Conservation (phyloP, 2,329 filamentous ascomycete species). For the Stagonosporopsis cucurbitacearum region DNA sequence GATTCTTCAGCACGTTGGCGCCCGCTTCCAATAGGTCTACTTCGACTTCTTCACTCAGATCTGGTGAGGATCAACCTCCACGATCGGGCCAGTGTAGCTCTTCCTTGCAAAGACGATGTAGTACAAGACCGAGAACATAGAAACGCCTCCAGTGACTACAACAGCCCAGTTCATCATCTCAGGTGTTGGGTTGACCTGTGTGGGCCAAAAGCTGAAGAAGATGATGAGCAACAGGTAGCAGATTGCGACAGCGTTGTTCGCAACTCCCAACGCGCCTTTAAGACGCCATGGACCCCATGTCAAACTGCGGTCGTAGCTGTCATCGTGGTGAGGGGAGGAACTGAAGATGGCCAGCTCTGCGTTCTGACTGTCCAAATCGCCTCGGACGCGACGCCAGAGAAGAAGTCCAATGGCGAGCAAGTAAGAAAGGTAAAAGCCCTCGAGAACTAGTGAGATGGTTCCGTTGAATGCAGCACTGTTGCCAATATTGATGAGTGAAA, state of each 20-base stretch:
- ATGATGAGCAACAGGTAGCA: conserved; percentile 43
- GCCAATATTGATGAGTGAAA: conserved; percentile 61
- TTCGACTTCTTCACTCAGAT: conserved; percentile 13
- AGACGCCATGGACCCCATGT: conserved; percentile 46
- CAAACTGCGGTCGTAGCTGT: conserved; percentile 30
- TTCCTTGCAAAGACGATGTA: conserved; percentile 40
- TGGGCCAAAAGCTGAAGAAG: conserved; percentile 48
- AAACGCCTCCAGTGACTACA: conserved; percentile 40
- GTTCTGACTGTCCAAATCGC: conserved; percentile 36
- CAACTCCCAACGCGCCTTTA: conserved; percentile 36
- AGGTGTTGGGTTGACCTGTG: conserved; percentile 21
- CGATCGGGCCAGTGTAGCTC: conserved; percentile 43
- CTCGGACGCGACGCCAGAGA: conserved; percentile 45
- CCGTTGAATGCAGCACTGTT: conserved; percentile 50
- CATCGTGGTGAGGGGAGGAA: conserved; percentile 24
- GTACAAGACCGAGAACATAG: conserved; percentile 40
- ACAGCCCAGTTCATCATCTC: conserved; percentile 45
- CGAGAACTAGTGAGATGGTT: conserved; percentile 44
- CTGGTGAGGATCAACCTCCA: conserved; percentile 38
- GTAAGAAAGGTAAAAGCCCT: conserved; percentile 48
- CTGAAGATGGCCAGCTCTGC: conserved; percentile 33
- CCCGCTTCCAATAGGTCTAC: not conserved
- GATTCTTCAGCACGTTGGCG: not conserved
- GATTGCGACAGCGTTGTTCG: conserved; percentile 43
- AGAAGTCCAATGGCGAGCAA: conserved; percentile 42